Conservation (phyloP, 2,329 filamentous ascomycete genomes). For the Pseudocercospora cruenta region DNA sequence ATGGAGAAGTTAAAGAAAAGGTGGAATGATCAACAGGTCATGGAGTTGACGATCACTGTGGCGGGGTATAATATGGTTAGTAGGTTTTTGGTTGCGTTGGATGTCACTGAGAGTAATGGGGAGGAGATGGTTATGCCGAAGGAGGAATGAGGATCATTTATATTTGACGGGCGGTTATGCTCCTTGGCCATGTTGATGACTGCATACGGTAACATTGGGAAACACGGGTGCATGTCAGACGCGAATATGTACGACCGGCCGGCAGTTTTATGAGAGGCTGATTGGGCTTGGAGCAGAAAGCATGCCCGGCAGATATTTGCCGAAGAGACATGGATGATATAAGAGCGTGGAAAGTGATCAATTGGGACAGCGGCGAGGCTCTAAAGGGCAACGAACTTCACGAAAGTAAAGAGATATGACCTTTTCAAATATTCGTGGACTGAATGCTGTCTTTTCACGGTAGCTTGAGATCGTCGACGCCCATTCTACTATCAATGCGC, state of each 20-base stretch:
- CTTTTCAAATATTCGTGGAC: too few species aligned
- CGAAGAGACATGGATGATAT: neutral
- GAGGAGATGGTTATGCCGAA: slow-evolving; percentile 39
- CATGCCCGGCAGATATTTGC: neutral
- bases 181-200: neutral
- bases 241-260: neutral
- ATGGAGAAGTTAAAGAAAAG: slow-evolving; percentile 37
- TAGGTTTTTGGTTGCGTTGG: slow-evolving; percentile 43
- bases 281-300: neutral
- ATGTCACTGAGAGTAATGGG: slow-evolving; percentile 44
- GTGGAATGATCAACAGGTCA: slow-evolving; percentile 39
- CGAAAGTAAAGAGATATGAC: neutral
- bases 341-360: neutral
- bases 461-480: too few species aligned
- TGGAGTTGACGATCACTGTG: slow-evolving; percentile 43
- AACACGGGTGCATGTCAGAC: neutral
- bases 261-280: neutral
- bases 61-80: slow-evolving; percentile 45
- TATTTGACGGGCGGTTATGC: neutral
- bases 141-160: neutral
- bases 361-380: neutral
- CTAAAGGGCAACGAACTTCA: neutral
- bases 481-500: too few species aligned
- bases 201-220: neutral
- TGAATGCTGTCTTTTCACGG: too few species aligned